Conservation (phyloP, 495 filamentous ascomycete genomes). For the Parmelia sp. region DNA sequence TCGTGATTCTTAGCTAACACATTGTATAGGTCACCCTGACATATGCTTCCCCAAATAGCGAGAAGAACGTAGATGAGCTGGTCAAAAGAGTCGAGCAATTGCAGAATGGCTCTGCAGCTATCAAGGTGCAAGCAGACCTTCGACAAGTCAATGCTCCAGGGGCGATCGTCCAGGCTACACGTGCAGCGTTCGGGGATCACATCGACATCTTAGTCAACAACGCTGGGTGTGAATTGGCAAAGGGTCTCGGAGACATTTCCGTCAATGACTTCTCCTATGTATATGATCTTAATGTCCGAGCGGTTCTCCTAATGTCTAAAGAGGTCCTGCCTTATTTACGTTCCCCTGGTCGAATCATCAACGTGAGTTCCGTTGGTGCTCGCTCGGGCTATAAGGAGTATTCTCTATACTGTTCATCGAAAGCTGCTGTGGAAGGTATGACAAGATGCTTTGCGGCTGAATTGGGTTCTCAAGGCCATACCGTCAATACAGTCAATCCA, state of each 20-base stretch:
- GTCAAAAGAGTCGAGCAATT: constrained; percentile 32
- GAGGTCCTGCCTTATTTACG: constrained; percentile 44
- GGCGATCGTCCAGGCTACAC: constrained; percentile 11
- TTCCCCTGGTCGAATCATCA: constrained; percentile 47
- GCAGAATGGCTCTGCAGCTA: constrained; percentile 31
- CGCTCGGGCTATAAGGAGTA: constrained; percentile 35
- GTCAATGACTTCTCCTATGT: constrained; percentile 33
- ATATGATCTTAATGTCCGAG: constrained; percentile 41
- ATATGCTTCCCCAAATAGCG: constrained; percentile 37
- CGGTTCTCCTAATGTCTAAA: constrained; percentile 36
- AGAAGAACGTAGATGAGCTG: constrained; percentile 30
- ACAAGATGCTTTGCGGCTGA: constrained; percentile 41
- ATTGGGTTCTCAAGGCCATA: constrained; percentile 37
- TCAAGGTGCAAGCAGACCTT: constrained; percentile 35
- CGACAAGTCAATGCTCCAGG: constrained; percentile 27
- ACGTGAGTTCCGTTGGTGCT: constrained; percentile 45
- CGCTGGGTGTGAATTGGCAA: constrained; percentile 22
- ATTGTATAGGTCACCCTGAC: constrained; percentile 36
- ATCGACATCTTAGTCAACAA: constrained; percentile 32
- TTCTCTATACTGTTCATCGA: constrained; percentile 39
- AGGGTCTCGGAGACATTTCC: constrained; percentile 30
- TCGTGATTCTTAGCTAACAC: neutral
- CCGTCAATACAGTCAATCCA: constrained; percentile 39
- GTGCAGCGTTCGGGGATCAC: constrained; percentile 28
- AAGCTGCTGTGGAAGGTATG: constrained; percentile 43